Conservation (phyloP, 2,329 filamentous ascomycete species). For the Thelonectria discophora region DNA sequence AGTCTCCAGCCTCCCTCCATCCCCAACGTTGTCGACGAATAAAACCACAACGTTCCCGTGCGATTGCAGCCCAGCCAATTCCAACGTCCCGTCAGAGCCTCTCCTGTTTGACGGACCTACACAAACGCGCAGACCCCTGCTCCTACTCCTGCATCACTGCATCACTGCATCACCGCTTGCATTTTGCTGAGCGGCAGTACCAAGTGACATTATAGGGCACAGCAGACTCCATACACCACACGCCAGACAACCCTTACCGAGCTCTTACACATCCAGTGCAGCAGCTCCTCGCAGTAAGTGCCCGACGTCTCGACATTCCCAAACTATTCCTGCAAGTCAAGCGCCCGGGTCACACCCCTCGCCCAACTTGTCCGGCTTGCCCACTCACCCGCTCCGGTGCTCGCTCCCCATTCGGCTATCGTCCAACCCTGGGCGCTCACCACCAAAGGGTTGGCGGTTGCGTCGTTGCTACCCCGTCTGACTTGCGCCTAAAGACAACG, state of each 20-base stretch:
- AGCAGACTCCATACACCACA: slow-evolving; percentile 32
- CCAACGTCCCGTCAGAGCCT: slow-evolving; percentile 3
- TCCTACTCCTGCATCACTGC: slow-evolving; percentile 27
- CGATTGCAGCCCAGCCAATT: slow-evolving; percentile 21
- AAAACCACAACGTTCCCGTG: slow-evolving; percentile 27
- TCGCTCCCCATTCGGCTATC: slow-evolving; percentile 40
- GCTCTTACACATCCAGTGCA: slow-evolving; percentile 18
- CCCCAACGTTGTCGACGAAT: slow-evolving; percentile 31
- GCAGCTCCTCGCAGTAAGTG: slow-evolving; percentile 22
- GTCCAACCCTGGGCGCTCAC: slow-evolving; percentile 40
- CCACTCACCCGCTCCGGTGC: slow-evolving; percentile 37
- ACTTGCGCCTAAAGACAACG: slow-evolving; percentile 36
- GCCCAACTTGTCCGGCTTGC: slow-evolving; percentile 39
- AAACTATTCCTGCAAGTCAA: slow-evolving; percentile 46
- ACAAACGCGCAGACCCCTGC: slow-evolving; percentile 21
- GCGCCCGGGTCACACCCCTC: slow-evolving; percentile 46
- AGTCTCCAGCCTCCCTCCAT: slow-evolving; percentile 22
- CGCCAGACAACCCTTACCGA: slow-evolving; percentile 9
- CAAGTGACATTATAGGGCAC: background rate
- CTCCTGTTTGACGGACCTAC: slow-evolving; percentile 13
- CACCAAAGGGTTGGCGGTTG: slow-evolving; percentile 39
- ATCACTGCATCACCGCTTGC: slow-evolving; percentile 26
- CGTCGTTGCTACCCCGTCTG: slow-evolving; percentile 31
- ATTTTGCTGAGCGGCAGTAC: slow-evolving; percentile 2
- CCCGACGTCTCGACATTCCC: slow-evolving; percentile 27